These are phyloP conservation scores for Tuber microsphaerosporum DNA, from an alignment of 495 filamentous ascomycete genomes.

Conservation along the genomic window DNA sequence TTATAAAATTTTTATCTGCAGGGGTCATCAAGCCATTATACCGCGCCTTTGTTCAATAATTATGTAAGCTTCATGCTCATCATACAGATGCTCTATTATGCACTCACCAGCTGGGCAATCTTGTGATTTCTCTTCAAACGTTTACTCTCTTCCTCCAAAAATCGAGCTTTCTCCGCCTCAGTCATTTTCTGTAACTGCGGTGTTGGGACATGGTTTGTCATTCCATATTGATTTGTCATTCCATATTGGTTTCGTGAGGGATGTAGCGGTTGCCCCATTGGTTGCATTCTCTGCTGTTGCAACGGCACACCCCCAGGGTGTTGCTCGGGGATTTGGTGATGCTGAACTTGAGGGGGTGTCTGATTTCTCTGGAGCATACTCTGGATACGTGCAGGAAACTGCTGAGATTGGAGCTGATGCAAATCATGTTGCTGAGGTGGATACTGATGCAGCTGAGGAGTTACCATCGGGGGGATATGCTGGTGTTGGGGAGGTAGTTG, in stretches of 20 bases:
- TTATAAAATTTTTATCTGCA: conserved; percentile 98
- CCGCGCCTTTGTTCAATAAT: conserved; percentile 50
- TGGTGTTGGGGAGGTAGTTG: conserved; percentile 35
- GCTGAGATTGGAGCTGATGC: conserved; percentile 29
- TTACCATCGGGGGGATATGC: conserved; percentile 1
- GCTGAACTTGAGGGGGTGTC: conserved; percentile 42
- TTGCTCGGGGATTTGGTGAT: conserved; percentile 43
- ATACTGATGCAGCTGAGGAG: conserved; percentile 35
- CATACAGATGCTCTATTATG: not conserved
- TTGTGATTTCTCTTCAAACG: conserved; percentile 97
- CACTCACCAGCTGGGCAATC: conserved; percentile 64
- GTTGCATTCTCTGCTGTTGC: conserved; percentile 61
- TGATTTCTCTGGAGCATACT: conserved; percentile 43
- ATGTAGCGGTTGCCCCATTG: conserved; percentile 71
- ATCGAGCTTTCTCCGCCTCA: conserved; percentile 58
- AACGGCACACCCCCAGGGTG: conserved; percentile 49
- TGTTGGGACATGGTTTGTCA: conserved; percentile 94
- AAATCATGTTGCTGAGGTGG: conserved; percentile 24
- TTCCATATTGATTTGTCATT: conserved; percentile 90
- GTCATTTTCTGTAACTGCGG: conserved; percentile 49
- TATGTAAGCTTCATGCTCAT: not conserved
- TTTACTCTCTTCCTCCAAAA: conserved; percentile 83
- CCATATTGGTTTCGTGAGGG: conserved; percentile 86
- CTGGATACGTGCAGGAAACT: conserved; percentile 28
- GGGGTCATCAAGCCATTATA: conserved; percentile 98